These are phyloP conservation scores for Trichoderma lentiforme DNA, from an alignment of 2,329 filamentous ascomycete species.

Conservation along the genomic window DNA sequence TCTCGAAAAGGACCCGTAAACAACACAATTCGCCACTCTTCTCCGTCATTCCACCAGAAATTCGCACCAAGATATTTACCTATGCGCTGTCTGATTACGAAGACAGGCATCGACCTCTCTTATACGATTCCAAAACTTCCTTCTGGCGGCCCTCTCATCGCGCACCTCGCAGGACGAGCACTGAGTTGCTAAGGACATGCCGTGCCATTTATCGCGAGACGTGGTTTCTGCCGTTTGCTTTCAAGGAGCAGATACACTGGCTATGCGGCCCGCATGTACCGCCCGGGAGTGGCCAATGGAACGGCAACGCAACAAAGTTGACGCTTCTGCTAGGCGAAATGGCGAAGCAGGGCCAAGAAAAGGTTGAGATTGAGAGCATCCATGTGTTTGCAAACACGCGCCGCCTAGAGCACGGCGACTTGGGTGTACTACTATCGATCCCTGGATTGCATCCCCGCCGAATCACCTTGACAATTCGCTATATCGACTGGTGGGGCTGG, in stretches of 20 bases:
- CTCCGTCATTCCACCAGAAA: constrained; percentile 42
- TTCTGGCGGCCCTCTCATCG: constrained; percentile 38
- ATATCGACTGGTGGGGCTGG: constrained; percentile 50
- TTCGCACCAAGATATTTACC: constrained; percentile 47
- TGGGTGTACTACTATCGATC: constrained; percentile 29
- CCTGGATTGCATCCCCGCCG: constrained; percentile 32
- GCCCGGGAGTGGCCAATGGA: background rate
- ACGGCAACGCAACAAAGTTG: background rate
- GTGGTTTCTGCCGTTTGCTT: constrained; percentile 42
- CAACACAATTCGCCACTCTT: constrained; percentile 34
- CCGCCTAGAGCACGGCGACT: constrained; percentile 30
- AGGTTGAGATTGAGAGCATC: constrained; percentile 31
- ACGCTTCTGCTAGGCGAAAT: constrained; percentile 22
- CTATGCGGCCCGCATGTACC: constrained; percentile 21
- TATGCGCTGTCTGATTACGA: constrained; percentile 38
- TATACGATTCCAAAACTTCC: background rate
- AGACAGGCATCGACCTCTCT: constrained; percentile 25
- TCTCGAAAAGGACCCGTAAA: background rate
- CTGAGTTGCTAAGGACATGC: constrained; percentile 41
- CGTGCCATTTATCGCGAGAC: constrained; percentile 40
- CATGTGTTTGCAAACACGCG: constrained; percentile 44
- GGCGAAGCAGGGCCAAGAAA: constrained; percentile 22
- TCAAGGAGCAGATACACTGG: constrained; percentile 40
- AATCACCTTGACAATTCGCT: constrained; percentile 46
- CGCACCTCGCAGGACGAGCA: constrained; percentile 35